Conservation (phyloP, 139 green algal genomes). For the Eudorina sp. region DNA sequence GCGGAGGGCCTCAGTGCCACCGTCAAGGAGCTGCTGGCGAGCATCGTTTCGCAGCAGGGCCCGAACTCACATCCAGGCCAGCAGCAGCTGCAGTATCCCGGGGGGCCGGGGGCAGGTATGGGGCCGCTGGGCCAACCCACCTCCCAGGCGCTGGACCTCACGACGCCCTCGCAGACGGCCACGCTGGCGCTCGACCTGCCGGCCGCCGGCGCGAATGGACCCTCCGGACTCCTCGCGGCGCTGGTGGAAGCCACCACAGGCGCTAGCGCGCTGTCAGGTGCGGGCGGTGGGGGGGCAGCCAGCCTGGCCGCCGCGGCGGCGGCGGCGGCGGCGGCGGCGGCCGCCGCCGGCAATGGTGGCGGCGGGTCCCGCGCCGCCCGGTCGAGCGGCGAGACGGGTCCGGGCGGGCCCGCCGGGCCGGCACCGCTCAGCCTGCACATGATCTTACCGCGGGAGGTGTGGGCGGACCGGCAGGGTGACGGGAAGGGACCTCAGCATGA, state of each 20-base stretch:
- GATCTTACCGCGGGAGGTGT: not conserved
- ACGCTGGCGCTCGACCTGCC: conserved; percentile 11
- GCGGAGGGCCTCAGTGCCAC: not conserved
- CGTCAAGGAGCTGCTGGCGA: not conserved
- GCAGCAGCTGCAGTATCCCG: not conserved
- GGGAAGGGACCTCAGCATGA: not conserved
- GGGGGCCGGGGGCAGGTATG: not conserved
- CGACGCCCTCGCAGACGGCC: not conserved
- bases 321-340: not conserved
- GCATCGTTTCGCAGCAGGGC: not conserved
- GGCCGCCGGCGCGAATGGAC: not conserved
- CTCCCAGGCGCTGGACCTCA: too few relatives aligned
- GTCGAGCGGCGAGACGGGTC: not conserved
- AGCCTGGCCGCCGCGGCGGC: not conserved
- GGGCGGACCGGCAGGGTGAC: not conserved
- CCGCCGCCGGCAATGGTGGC: not conserved
- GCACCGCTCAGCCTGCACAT: not conserved
- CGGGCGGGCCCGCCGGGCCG: not conserved
- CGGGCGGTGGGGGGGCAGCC: not conserved
- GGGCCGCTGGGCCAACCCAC: too few relatives aligned
- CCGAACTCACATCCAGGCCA: not conserved
- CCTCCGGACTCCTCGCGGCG: not conserved
- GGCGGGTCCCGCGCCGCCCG: not conserved
- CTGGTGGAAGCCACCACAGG: not conserved
- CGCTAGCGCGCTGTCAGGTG: not conserved